phyloP scores from a whole-genome alignment of 176 grass and related monocot species.

The Zea mays region Zm-B73-REFERENCE-NAM-5.0 NC_050101.1:8461501-8462000 shows the following conservation, averaged over 20 bases:
- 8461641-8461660: slow-evolving; percentile 95
- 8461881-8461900: slow-evolving; percentile 90
- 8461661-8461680: slow-evolving; percentile 95
- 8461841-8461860: slow-evolving; percentile 86
- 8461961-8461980: slow-evolving; percentile 91
- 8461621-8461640: slow-evolving; percentile 96
- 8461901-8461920: slow-evolving; percentile 99
- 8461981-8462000: slow-evolving; percentile 86
- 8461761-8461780: slow-evolving; percentile 67
- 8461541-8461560: slow-evolving; percentile 93
- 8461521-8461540: slow-evolving; percentile 82
- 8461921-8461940: slow-evolving; percentile 90
- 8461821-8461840: slow-evolving; percentile 24
- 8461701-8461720: slow-evolving; percentile 81
- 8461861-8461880: slow-evolving; percentile 84
- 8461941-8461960: slow-evolving; percentile 93
- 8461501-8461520: slow-evolving; percentile 96
- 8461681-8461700: slow-evolving; percentile 96
- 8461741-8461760: slow-evolving; percentile 95
- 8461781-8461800: slow-evolving; percentile 35
- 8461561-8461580: slow-evolving; percentile 97
- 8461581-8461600: slow-evolving; percentile 88
- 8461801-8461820: slow-evolving; percentile 13
- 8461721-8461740: slow-evolving; percentile 96
- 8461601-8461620: slow-evolving; percentile 93